These are phyloP conservation scores for Colletotrichum euphorbiae DNA, from an alignment of 2,329 filamentous ascomycete species.

Conservation along the genomic window DNA sequence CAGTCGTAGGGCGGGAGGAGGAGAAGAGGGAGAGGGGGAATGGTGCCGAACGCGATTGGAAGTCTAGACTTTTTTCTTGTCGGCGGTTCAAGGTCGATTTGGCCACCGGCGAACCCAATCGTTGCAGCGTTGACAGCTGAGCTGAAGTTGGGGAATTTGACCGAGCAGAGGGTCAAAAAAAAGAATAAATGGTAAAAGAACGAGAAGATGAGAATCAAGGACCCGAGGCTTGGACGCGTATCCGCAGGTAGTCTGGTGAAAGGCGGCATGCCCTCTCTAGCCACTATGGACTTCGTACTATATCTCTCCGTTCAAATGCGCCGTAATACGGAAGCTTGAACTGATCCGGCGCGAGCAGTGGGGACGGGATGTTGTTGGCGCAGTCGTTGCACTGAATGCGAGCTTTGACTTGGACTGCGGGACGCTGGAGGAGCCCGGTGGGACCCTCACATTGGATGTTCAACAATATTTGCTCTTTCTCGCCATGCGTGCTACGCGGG, in stretches of 20 bases:
- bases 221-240: neutral
- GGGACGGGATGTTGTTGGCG: slow-evolving; percentile 31
- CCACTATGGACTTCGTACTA: neutral
- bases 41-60: neutral
- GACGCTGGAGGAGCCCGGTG: neutral
- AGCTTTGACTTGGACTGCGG: slow-evolving; percentile 17
- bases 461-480: slow-evolving; percentile 5
- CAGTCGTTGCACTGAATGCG: slow-evolving; percentile 17
- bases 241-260: neutral
- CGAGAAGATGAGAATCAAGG: slow-evolving; percentile 4
- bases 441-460: slow-evolving; percentile 1
- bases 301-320: slow-evolving; percentile 3
- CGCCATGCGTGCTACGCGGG: slow-evolving; percentile 26
- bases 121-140: slow-evolving; percentile 26
- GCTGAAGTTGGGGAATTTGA: slow-evolving; percentile 17
- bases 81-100: slow-evolving; percentile 4
- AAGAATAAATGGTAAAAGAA: neutral
- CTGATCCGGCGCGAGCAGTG: slow-evolving; percentile 30
- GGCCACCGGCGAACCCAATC: slow-evolving; percentile 12
- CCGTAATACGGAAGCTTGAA: slow-evolving; percentile 28
- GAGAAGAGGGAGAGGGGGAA: too few species aligned
- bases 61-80: slow-evolving; percentile 5
- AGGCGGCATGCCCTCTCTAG: neutral
- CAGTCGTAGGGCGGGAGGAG: slow-evolving; percentile 1
- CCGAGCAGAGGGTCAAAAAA: neutral